These are phyloP conservation scores for Thalassiosira delicatula DNA, from an alignment of 352 stramenopile species.

Conservation along the genomic window DNA sequence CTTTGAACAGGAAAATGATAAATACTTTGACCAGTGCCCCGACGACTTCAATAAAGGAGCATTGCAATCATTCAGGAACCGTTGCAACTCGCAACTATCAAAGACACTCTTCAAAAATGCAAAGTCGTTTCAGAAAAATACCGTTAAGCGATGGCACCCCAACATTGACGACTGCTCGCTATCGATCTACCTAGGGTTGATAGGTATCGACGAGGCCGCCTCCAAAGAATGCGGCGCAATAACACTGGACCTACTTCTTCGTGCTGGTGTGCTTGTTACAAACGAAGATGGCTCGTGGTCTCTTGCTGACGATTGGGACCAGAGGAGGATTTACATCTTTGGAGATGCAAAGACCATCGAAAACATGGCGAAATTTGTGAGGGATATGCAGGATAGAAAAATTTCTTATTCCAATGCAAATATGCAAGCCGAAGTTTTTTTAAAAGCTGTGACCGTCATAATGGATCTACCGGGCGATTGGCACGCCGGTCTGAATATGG, in stretches of 20 bases:
- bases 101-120: background rate
- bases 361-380: constrained; percentile 8
- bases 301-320: background rate
- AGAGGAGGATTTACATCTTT: background rate
- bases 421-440: constrained; percentile 6
- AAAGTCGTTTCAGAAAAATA: background rate
- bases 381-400: too few species aligned
- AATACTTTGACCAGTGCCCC: constrained; percentile 5
- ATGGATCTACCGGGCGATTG: too few species aligned
- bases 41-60: background rate
- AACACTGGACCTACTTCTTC: background rate
- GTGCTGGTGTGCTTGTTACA: background rate
- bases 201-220: constrained; percentile 6
- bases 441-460: background rate
- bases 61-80: background rate
- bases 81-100: background rate
- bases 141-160: constrained; percentile 11
- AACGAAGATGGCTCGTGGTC: background rate
- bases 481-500: background rate
- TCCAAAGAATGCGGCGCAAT: too few species aligned
- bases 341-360: too few species aligned
- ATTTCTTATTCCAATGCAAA: background rate
- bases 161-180: background rate
- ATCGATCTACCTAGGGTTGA: constrained; percentile 3
- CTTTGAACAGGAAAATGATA: background rate